These are phyloP conservation scores for Arachnopeziza araneosa DNA, from an alignment of 2,329 filamentous ascomycete species.

Conservation along the genomic window DNA sequence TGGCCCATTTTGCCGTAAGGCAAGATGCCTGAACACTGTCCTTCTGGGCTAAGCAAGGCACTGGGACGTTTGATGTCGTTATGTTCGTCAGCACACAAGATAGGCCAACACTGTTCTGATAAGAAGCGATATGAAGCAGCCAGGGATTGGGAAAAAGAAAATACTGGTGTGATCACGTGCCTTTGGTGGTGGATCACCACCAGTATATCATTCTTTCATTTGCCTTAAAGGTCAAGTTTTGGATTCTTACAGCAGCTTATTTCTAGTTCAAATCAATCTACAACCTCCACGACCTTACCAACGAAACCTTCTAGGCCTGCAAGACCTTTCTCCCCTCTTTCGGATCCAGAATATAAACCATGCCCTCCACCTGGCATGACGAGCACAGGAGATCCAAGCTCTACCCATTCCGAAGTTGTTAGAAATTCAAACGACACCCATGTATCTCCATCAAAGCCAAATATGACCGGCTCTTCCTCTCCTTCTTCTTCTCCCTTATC, in stretches of 20 bases:
- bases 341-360: slow-evolving; percentile 50
- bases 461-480: slow-evolving; percentile 31
- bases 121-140: background rate
- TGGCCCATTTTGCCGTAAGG: background rate
- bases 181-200: too few relatives aligned
- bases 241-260: background rate
- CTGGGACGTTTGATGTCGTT: background rate
- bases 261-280: slow-evolving; percentile 37
- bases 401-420: slow-evolving; percentile 66
- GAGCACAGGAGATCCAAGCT: slow-evolving; percentile 64
- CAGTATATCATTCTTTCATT: too few relatives aligned
- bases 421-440: slow-evolving; percentile 64
- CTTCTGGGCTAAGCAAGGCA: background rate
- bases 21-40: background rate
- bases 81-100: background rate
- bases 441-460: slow-evolving; percentile 33
- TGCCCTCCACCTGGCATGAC: slow-evolving; percentile 67
- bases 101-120: background rate
- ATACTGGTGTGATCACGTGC: background rate
- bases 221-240: too few relatives aligned
- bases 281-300: slow-evolving; percentile 58
- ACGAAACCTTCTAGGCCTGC: slow-evolving; percentile 67
- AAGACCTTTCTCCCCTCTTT: slow-evolving; percentile 45
- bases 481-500: slow-evolving; percentile 40
- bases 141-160: background rate